A percentile compares a stretch with the other conserved stretches of the same genome.
phyloP scores from a whole-genome alignment of 805 yeast species.

The Dipodascus geniculatus region DNA sequence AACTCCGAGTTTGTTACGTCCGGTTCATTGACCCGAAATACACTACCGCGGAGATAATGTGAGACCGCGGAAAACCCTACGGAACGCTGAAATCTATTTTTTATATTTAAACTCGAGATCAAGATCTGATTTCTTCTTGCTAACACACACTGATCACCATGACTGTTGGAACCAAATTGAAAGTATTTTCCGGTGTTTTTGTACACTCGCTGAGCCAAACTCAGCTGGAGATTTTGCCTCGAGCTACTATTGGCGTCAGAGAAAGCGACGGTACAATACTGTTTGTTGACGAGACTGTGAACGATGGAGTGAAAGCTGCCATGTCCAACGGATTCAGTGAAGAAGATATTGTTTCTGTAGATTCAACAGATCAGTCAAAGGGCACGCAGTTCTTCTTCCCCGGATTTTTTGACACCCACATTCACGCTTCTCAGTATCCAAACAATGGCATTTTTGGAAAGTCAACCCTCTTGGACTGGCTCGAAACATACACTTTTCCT shows the following conservation, averaged over 20 bases:
- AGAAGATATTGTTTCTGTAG: conserved; percentile 6
- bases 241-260: conserved; percentile 51
- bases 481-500: conserved; percentile 79
- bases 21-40: too few relatives aligned
- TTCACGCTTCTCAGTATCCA: conserved; percentile 78
- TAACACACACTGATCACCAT: not conserved
- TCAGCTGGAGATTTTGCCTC: conserved; percentile 40
- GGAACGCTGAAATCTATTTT: not conserved
- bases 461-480: conserved; percentile 81
- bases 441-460: conserved; percentile 77
- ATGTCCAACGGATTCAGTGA: conserved; percentile 10
- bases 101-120: not conserved
- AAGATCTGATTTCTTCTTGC: not conserved
- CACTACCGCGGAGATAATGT: too few relatives aligned
- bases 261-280: conserved; percentile 42
- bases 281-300: conserved; percentile 21
- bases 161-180: not conserved
- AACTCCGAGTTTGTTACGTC: too few relatives aligned
- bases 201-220: conserved; percentile 60
- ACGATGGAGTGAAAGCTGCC: conserved; percentile 23
- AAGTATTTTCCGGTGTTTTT: conserved; percentile 55
- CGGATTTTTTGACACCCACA: conserved; percentile 74
- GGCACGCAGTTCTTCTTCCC: conserved; percentile 53
- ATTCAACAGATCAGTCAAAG: conserved; percentile 1
- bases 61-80: not conserved